Evolutionary conservation across 306 rosid genomes (phyloP).

Genomic region (Cercis canadensis): DNA sequence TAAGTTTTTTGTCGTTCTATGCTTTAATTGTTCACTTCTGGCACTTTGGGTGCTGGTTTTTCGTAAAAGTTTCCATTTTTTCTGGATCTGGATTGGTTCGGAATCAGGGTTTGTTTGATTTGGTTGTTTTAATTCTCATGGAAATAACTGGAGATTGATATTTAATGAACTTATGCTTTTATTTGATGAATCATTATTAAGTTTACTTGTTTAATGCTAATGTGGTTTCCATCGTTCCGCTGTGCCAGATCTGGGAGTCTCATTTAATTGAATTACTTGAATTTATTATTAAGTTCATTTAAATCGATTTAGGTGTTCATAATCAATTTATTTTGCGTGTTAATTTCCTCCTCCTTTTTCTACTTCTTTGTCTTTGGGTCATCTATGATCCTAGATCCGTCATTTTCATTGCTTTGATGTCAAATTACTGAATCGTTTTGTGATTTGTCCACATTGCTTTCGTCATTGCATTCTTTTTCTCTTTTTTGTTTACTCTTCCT

Average conservation of each 20-base stretch:
- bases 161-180: conserved; percentile 20
- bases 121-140: conserved; percentile 10
- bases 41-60: conserved; percentile 2
- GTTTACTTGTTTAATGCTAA: conserved; percentile 15
- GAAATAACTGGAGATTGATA: conserved; percentile 27
- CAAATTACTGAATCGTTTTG: conserved; percentile 34
- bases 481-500: neutral
- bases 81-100: conserved; percentile 44
- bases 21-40: neutral
- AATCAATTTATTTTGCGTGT: conserved; percentile 28
- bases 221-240: neutral
- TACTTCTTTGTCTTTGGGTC: neutral
- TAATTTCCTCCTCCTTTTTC: conserved; percentile 12
- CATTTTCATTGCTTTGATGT: conserved; percentile 45
- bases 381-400: conserved; percentile 31
- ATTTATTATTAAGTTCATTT: conserved; percentile 27
- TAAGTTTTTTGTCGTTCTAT: conserved; percentile 32
- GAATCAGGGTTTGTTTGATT: conserved; percentile 18
- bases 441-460: conserved; percentile 21
- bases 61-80: conserved; percentile 3
- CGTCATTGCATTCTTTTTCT: conserved; percentile 21
- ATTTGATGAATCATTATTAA: conserved; percentile 4
- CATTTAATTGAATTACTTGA: conserved; percentile 19
- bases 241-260: conserved; percentile 45
- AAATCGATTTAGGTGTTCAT: conserved; percentile 3